A percentile compares a stretch with the other conserved stretches of the same genome.
Conservation (phyloP, 202 grass and related monocot species). For the Setaria viridis region DNA sequence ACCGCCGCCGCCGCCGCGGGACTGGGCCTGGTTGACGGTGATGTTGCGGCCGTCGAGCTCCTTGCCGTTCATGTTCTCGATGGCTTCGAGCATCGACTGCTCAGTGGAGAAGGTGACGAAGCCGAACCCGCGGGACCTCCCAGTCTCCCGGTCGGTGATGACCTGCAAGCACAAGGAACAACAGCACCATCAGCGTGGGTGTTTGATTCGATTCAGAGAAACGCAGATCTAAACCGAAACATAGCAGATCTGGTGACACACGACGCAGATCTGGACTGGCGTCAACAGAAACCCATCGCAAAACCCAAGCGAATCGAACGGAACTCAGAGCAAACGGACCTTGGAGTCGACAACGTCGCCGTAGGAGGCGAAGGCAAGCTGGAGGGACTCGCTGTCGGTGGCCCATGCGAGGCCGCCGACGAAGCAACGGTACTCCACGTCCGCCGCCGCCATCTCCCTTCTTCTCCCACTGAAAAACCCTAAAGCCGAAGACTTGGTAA, state of each 20-base stretch:
- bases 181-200: neutral
- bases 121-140: slow-evolving; percentile 89
- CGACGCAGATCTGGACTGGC: slow-evolving; percentile 13
- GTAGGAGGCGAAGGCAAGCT: slow-evolving; percentile 72
- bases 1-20: slow-evolving; percentile 58
- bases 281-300: neutral
- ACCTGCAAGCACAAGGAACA: slow-evolving; percentile 39
- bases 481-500: slow-evolving; percentile 49
- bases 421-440: slow-evolving; percentile 88
- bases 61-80: slow-evolving; percentile 86
- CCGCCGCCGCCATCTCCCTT: slow-evolving; percentile 52
- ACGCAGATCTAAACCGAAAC: neutral
- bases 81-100: slow-evolving; percentile 81
- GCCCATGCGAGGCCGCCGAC: slow-evolving; percentile 96
- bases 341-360: slow-evolving; percentile 89
- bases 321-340: slow-evolving; percentile 37
- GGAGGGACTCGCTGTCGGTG: slow-evolving; percentile 71
- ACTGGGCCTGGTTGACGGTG: slow-evolving; percentile 97
- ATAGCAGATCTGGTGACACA: neutral
- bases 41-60: slow-evolving; percentile 83
- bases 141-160: slow-evolving; percentile 92
- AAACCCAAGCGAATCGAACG: neutral
- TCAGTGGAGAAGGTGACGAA: slow-evolving; percentile 80
- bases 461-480: slow-evolving; percentile 44
- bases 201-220: neutral